phyloP scores from a whole-genome alignment of 148 eudicot genomes.

The Fallopia convolvulus region DNA sequence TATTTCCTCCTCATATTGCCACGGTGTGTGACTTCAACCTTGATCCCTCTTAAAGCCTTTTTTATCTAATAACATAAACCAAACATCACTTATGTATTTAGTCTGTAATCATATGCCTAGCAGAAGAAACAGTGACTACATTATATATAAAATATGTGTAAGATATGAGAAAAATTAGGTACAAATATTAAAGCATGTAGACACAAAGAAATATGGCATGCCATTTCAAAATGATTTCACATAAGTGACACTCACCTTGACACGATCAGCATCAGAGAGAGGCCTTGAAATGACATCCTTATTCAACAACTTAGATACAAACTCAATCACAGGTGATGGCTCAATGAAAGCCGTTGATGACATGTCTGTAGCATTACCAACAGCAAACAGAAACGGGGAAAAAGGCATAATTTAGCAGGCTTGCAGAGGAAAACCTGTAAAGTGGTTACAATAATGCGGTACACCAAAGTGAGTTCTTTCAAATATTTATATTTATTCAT shows the following conservation, averaged over 20 bases:
- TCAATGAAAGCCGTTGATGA: constrained; percentile 79
- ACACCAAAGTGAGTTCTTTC: too few species aligned
- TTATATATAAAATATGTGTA: neutral
- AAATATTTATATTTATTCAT: neutral
- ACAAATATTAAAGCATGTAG: neutral
- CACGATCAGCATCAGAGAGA: constrained; percentile 65
- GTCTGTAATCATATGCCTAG: neutral
- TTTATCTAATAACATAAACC: constrained; percentile 38
- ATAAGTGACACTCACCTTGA: constrained; percentile 34
- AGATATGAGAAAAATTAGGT: neutral
- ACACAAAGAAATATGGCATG: neutral
- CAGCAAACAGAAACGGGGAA: too few species aligned
- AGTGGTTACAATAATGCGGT: too few species aligned
- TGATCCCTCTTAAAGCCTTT: constrained; percentile 67
- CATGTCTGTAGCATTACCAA: constrained; percentile 44
- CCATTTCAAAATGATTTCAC: neutral
- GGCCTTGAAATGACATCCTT: constrained; percentile 57
- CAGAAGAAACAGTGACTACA: neutral
- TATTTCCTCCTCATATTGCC: constrained; percentile 71
- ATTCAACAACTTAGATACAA: constrained; percentile 48
- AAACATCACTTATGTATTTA: neutral
- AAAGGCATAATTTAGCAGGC: neutral
- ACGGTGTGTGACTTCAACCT: constrained; percentile 71
- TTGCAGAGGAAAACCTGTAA: too few species aligned
- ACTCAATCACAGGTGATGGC: constrained; percentile 62